Evolutionary conservation across 352 stramenopile species (phyloP).

Genomic region (Pythium folliculosum): DNA sequence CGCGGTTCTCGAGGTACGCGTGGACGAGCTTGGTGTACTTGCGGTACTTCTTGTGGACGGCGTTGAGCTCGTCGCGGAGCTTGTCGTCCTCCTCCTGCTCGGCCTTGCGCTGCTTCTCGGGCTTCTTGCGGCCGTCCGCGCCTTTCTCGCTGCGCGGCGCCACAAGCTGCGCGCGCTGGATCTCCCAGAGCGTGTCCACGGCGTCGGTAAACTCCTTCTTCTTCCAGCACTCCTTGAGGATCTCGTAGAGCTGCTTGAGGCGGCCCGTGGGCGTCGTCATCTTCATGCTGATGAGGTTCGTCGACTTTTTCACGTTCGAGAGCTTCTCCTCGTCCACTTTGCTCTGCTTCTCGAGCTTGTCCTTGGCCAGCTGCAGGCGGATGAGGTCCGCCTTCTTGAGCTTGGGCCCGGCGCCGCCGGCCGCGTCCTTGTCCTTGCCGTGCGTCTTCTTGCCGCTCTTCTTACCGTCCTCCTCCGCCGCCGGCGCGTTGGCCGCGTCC

Average conservation of each 20-base stretch:
- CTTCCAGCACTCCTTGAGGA: constrained; percentile 79
- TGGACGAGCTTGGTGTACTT: constrained; percentile 84
- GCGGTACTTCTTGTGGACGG: constrained; percentile 86
- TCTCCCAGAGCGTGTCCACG: constrained; percentile 87
- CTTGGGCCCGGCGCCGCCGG: constrained; percentile 34
- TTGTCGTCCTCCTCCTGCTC: constrained; percentile 80
- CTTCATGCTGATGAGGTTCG: constrained; percentile 83
- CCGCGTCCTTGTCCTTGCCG: constrained; percentile 50
- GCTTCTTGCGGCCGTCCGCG: constrained; percentile 56
- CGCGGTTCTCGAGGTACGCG: constrained; percentile 64
- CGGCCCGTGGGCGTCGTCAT: constrained; percentile 82
- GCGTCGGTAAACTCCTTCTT: constrained; percentile 87
- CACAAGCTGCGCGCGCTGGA: constrained; percentile 73
- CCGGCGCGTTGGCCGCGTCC: constrained; percentile 11
- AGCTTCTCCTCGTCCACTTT: constrained; percentile 89
- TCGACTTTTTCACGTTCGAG: constrained; percentile 83
- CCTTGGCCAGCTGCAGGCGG: constrained; percentile 84
- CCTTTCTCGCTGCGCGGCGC: constrained; percentile 41
- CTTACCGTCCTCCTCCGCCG: constrained; percentile 18
- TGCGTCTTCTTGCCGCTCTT: constrained; percentile 35
- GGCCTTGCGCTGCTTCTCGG: constrained; percentile 69
- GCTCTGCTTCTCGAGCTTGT: constrained; percentile 87
- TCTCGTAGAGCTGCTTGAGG: constrained; percentile 86
- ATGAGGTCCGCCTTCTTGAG: constrained; percentile 89
- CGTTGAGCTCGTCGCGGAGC: constrained; percentile 58